Evolutionary conservation across 1,284 basidiomycete species (phyloP), one percentile per base, ranked within the genome.

Genomic region (Rhodotorula sp.): DNA sequence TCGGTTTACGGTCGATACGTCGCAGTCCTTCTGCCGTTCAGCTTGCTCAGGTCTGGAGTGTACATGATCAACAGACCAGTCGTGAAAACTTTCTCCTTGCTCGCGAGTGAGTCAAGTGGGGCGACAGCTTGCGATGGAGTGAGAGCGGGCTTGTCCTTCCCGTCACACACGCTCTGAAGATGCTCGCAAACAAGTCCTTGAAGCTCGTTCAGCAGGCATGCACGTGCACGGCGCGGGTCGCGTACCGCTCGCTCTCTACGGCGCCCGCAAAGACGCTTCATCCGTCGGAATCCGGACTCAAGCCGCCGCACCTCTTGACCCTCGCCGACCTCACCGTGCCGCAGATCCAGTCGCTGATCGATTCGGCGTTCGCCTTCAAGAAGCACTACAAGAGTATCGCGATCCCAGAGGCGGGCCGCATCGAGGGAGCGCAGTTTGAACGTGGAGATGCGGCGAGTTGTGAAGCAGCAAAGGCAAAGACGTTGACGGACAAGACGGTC

Each of bases 271-370:
- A 70, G 26, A 74, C 72, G n/a, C 70, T 74, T 17, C 72, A 68
- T 24, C 72, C 74, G 6, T 62, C 70, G 6, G 66, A 74, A 22
- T 65, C 68, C 10, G 70, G 70, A 24, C 63, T 76, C 20, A 58
- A 46, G 15, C 80, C 80, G 22, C 89, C 89, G 2, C 90, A 90
- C 79, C 83, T 95, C 0, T 87, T 94, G 86, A 90, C 90, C 14
- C 84, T 95, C 71, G 93, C 91, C 17, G 92, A 95, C 83, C 85
- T 95, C 30, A 84, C 84, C 46, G 86, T 85, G 14, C 83, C 84
- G 1, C 89, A 94, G 78, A 91, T 95, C 60, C 73, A 75, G 49
- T 67, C 63, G 15, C 70, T 79, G 54, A 73, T 79, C 68, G 67
- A 75, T 63, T 76, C 75, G 15, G 78, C 81, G 4, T 74, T 79